A percentile compares a stretch with the other conserved stretches of the same genome.
phyloP scores from a whole-genome alignment of 2,329 filamentous ascomycete genomes.

The Sporothrix mexicana region DNA sequence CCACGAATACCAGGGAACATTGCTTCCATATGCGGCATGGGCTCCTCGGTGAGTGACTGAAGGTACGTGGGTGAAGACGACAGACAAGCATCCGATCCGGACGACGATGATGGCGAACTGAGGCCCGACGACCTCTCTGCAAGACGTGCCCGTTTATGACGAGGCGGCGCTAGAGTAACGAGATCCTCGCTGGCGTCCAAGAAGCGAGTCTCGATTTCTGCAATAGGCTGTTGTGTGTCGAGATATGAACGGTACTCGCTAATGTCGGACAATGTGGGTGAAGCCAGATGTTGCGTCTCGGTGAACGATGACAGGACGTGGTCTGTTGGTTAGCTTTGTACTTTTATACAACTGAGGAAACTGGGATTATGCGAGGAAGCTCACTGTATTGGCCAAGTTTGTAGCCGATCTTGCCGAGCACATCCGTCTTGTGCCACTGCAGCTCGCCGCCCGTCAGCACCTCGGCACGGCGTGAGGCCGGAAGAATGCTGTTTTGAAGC shows the following conservation, averaged over 20 bases:
- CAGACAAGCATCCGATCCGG: neutral
- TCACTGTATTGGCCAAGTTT: slow-evolving; percentile 67
- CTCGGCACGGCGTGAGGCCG: slow-evolving; percentile 66
- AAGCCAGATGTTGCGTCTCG: slow-evolving; percentile 55
- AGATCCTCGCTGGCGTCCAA: slow-evolving; percentile 62
- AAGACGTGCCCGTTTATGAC: neutral
- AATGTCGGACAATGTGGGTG: slow-evolving; percentile 55
- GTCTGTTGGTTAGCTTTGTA: slow-evolving; percentile 40
- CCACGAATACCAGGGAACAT: slow-evolving; percentile 26
- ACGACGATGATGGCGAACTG: slow-evolving; percentile 10
- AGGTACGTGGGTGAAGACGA: slow-evolving; percentile 6
- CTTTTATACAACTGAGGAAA: neutral
- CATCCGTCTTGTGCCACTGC: slow-evolving; percentile 64
- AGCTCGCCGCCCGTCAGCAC: slow-evolving; percentile 60
- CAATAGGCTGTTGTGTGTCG: slow-evolving; percentile 57
- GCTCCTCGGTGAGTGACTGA: neutral
- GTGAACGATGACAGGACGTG: slow-evolving; percentile 65
- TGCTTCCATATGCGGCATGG: slow-evolving; percentile 40
- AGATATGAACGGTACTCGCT: slow-evolving; percentile 59
- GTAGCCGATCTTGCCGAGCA: slow-evolving; percentile 66
- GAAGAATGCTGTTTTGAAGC: slow-evolving; percentile 53
- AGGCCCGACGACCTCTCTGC: neutral
- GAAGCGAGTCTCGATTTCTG: slow-evolving; percentile 64
- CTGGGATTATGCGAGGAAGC: neutral
- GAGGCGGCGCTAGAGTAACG: slow-evolving; percentile 47